Evolutionary conservation across 2,329 filamentous ascomycete genomes (phyloP).

Genomic region (Hypoxylon rubiginosum): DNA sequence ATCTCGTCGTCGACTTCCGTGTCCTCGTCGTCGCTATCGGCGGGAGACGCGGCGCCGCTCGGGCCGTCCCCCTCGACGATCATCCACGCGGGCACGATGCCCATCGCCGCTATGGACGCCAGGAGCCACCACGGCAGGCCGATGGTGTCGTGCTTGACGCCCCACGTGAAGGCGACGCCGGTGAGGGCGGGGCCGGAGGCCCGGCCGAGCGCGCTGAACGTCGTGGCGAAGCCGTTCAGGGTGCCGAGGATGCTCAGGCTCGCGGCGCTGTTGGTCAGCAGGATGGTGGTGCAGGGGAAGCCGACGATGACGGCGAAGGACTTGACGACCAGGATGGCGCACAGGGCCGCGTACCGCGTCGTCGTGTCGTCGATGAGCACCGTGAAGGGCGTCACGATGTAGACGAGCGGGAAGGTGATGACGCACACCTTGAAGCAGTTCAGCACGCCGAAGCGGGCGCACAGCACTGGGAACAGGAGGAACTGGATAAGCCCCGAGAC

Average conservation of each 20-base stretch:
- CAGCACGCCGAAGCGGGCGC: conserved; percentile 79
- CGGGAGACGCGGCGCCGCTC: conserved; percentile 50
- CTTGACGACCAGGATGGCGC: conserved; percentile 79
- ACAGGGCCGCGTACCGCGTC: conserved; percentile 71
- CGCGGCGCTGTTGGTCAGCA: conserved; percentile 87
- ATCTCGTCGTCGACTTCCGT: conserved; percentile 49
- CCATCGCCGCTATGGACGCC: conserved; percentile 71
- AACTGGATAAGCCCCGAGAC: conserved; percentile 88
- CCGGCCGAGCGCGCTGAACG: conserved; percentile 82
- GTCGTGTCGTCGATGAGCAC: conserved; percentile 68
- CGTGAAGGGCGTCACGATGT: conserved; percentile 85
- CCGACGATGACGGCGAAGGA: conserved; percentile 83
- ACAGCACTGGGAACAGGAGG: conserved; percentile 82
- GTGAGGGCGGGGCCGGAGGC: conserved; percentile 82
- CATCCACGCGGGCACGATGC: conserved; percentile 79
- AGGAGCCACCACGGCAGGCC: conserved; percentile 87
- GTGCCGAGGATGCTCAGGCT: conserved; percentile 85
- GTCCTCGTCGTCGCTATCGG: conserved; percentile 51
- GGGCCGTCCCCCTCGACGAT: conserved; percentile 82
- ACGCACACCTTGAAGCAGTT: conserved; percentile 77
- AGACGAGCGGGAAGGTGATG: conserved; percentile 78
- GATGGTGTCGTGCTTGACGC: conserved; percentile 80
- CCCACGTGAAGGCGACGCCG: conserved; percentile 80
- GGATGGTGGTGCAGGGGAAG: conserved; percentile 90
- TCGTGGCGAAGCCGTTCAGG: conserved; percentile 90